Evolutionary conservation across 495 filamentous ascomycete species (phyloP).

Genomic region (Penicillium subrubescens): DNA sequence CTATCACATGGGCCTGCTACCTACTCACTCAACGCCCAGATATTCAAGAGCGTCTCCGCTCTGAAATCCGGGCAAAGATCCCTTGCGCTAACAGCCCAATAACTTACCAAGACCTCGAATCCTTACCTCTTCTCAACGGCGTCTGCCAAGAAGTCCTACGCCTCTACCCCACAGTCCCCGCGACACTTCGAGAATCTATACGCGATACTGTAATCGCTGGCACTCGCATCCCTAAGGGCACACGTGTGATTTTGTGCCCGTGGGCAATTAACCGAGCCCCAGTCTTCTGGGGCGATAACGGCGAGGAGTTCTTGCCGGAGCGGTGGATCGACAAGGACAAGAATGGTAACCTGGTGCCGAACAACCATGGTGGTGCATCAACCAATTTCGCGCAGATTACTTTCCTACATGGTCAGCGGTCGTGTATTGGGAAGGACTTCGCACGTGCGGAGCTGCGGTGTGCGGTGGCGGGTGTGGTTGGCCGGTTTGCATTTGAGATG

Average conservation of each 20-base stretch:
- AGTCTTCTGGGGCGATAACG: slow-evolving; percentile 44
- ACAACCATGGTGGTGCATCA: slow-evolving; percentile 21
- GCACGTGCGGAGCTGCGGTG: slow-evolving; percentile 42
- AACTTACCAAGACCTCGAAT: slow-evolving; percentile 45
- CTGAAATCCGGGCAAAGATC: slow-evolving; percentile 47
- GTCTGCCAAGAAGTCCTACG: slow-evolving; percentile 53
- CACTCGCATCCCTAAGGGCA: slow-evolving; percentile 46
- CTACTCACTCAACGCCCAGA: slow-evolving; percentile 50
- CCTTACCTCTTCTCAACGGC: slow-evolving; percentile 53
- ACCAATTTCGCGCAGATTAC: slow-evolving; percentile 51
- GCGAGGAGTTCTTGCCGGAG: slow-evolving; percentile 46
- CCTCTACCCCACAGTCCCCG: slow-evolving; percentile 52
- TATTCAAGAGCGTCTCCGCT: slow-evolving; percentile 46
- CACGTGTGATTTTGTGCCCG: slow-evolving; percentile 43
- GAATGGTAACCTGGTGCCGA: not conserved
- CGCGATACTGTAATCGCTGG: slow-evolving; percentile 47
- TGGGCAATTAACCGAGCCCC: slow-evolving; percentile 43
- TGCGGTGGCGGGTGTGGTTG: slow-evolving; percentile 39
- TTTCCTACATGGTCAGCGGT: slow-evolving; percentile 50
- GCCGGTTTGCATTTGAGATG: slow-evolving; percentile 52
- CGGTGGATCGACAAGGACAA: slow-evolving; percentile 52
- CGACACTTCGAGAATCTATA: slow-evolving; percentile 47
- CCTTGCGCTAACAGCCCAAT: slow-evolving; percentile 26
- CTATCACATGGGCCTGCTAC: slow-evolving; percentile 55
- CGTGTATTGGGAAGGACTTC: slow-evolving; percentile 54